Evolutionary conservation across 1,284 basidiomycete genomes (phyloP), one percentile per base, ranked within the genome.

Genomic region (Leccinum fallax): DNA sequence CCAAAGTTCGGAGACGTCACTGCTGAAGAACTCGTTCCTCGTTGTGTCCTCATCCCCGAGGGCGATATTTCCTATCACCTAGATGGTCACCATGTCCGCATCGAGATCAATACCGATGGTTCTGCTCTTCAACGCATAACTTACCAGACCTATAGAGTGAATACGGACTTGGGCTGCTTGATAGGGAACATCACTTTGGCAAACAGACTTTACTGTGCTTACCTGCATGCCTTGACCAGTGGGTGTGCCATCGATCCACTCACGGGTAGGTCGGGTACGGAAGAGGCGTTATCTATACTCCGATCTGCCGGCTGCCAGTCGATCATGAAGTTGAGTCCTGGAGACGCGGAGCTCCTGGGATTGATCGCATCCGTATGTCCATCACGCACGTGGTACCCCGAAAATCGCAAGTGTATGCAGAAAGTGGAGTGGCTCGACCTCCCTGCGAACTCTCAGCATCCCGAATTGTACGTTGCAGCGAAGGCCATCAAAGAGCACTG

Each of bases 151-250:
- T 85, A 83, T 60, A 67, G 68, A 1, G 63, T 83, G 34, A 76
- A 85, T 61, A 64, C 61, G 0, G 71, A 75, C 19, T 69, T 84
- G 9, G 76, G 80, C 11, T 70, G 74, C 56, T 68, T 85, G 5
- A 70, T 69, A 1, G 75, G 78, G 8, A 73, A 71, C n/a, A 67
- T 60, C 34, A 77, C 70, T n/a, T 63, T 82, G 49, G 69, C 70
- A 4, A 77, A 73, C 65, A 73, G 73, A 28, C 66, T 81, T 0
- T 82, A 76, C 62, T 73, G 73, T 52, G 71, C 77, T 2, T 81
- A 81, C 49, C 71, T 85, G 16, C 84, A 85, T 24, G 80, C 81
- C 1, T 48, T 82, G n/a, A 83, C 79, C 0, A 77, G 77, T 54
- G 67, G 71, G 1, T 76, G 74, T 26, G 66, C 80, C 8, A 71